Base-by-base conservation (phyloP, 805 yeast species). In the Ogataea saltuana region DNA sequence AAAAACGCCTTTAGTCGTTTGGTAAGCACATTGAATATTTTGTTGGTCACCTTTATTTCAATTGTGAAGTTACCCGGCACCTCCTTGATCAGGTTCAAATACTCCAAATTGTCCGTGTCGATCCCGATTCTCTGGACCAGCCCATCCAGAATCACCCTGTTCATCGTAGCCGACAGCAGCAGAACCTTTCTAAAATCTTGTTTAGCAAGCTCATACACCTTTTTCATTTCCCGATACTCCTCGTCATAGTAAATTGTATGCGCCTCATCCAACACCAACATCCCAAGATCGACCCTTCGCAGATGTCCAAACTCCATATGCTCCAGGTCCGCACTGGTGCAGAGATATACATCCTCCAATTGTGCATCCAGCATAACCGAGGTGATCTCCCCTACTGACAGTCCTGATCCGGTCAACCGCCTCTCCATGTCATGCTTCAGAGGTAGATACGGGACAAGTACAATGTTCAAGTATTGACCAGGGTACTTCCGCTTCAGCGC, bases 131-230 rank as follows among this genome's bases (percentile, higher is more conserved):
- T n/a, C n/a, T n/a, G n/a, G n/a, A n/a, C n/a, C n/a, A n/a, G n/a
- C n/a, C n/a, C n/a, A n/a, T n/a, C 36, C 25, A 32, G 6, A 6
- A 32, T 32, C 9, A 6, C 25, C n/a, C 13, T 32, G 25, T 32
- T 32, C 26, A 32, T 20, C 7, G 36, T 32, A 5, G 36, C 23
- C 15, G 36, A 32, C 17, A 32, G 25, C 23, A 32, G n/a, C n/a
- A 32, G 23, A 6, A 8, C 13, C n/a, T 19, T 32, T 9, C 17
- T 6, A 19, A 32, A 32, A 6, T 6, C 8, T 4, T 6, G 17
- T 16, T 32, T 6, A 6, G 36, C 25, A 17, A 32, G 6, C 17
- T 29, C 11, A 8, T 4, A 16, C 6, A 29, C 19, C 19, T 6
- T 13, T 19, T 13, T 26, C 15, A 31, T 6, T 19, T 12, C 34